Evolutionary conservation across 1,284 basidiomycete species (phyloP).

Genomic region (Ustilago loliicola): DNA sequence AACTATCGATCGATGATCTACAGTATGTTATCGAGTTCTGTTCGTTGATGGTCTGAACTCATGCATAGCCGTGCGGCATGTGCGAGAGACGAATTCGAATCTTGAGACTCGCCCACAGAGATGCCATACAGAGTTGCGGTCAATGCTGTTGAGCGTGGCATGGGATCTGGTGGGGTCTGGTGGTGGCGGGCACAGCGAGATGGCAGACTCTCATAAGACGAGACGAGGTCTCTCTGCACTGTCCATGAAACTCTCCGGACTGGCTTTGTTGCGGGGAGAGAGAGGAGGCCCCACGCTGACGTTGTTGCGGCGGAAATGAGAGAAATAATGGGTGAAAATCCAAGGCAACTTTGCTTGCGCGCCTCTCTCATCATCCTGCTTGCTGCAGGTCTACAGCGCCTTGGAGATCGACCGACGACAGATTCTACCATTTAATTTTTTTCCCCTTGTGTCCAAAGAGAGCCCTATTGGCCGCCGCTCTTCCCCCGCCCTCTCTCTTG

Average conservation of each 20-base stretch:
- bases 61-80: neutral
- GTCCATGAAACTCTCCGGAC: neutral
- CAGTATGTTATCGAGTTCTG: too few relatives aligned
- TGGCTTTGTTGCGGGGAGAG: neutral
- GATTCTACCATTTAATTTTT: conserved; percentile 1
- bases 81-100: neutral
- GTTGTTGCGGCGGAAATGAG: neutral
- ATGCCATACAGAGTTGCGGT: neutral
- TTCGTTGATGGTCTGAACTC: too few relatives aligned
- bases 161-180: too few relatives aligned
- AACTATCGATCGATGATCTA: neutral
- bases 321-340: neutral
- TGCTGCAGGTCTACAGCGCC: conserved; percentile 15
- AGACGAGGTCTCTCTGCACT: too few relatives aligned
- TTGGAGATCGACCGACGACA: conserved; percentile 28
- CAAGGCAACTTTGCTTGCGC: neutral
- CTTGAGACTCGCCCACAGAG: neutral
- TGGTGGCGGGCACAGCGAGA: neutral
- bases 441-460: too few relatives aligned
- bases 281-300: neutral
- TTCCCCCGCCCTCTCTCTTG: conserved; percentile 3
- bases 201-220: neutral
- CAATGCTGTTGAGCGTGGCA: too few relatives aligned
- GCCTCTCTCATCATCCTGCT: conserved; percentile 7
- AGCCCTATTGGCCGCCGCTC: neutral